Conservation (phyloP, 257 asterid genomes). For the Nicotiana undulata region DNA sequence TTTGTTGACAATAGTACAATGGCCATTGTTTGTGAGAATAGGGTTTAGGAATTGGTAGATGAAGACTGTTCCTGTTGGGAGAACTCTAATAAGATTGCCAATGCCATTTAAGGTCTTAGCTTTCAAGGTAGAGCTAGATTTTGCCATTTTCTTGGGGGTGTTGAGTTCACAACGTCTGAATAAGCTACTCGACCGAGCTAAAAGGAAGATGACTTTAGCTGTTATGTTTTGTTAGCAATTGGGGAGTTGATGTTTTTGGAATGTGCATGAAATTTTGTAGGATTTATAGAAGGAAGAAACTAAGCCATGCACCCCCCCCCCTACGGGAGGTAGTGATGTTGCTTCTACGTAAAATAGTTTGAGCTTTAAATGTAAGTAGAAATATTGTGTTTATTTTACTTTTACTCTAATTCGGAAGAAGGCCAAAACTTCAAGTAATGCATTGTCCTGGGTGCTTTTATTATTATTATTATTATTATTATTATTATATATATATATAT, state of each 20-base stretch:
- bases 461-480: too few species aligned
- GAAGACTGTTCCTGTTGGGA: constrained; percentile 67
- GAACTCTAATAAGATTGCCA: constrained; percentile 63
- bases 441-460: neutral
- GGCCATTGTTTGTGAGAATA: constrained; percentile 66
- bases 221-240: too few species aligned
- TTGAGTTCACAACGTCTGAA: neutral
- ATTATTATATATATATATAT: too few species aligned
- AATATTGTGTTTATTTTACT: constrained; percentile 8
- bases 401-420: constrained; percentile 8
- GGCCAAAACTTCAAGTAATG: neutral
- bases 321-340: neutral
- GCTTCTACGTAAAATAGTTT: constrained; percentile 30
- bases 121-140: constrained; percentile 11
- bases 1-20: constrained; percentile 44
- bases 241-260: neutral
- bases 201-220: too few species aligned
- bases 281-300: neutral
- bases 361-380: constrained; percentile 14
- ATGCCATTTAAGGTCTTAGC: constrained; percentile 39
- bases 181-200: too few species aligned
- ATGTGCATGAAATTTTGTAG: neutral
- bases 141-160: constrained; percentile 15
- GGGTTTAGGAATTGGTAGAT: constrained; percentile 73
- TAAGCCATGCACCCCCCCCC: too few species aligned